These are phyloP conservation scores for Colletotrichum tropicicola DNA, from an alignment of 2,329 filamentous ascomycete species.

Conservation along the genomic window DNA sequence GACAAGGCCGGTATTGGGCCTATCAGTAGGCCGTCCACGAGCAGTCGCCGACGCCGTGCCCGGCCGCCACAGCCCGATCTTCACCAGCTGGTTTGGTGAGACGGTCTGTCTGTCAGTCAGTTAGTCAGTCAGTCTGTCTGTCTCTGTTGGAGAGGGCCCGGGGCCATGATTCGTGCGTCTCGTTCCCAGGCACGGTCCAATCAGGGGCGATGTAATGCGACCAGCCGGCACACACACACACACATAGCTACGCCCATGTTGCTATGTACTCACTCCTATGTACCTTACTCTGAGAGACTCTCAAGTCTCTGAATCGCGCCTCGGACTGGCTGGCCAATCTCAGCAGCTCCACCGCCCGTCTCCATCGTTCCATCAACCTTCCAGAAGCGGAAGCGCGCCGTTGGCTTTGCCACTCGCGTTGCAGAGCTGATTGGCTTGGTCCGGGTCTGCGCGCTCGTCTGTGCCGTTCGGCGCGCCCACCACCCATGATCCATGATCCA, in stretches of 20 bases:
- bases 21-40: slow-evolving; percentile 11
- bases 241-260: neutral
- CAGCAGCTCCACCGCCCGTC: slow-evolving; percentile 13
- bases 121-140: neutral
- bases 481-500: too few species aligned
- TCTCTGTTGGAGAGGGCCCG: too few species aligned
- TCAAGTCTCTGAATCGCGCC: neutral
- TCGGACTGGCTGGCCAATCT: slow-evolving; percentile 19
- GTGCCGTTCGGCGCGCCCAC: slow-evolving; percentile 8
- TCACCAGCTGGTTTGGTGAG: too few species aligned
- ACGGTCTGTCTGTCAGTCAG: too few species aligned
- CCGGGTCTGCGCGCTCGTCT: slow-evolving; percentile 3
- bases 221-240: neutral
- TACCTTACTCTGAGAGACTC: neutral
- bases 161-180: slow-evolving; percentile 26
- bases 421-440: slow-evolving; percentile 20
- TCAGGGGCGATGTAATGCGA: slow-evolving; percentile 4
- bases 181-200: neutral
- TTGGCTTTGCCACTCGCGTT: slow-evolving; percentile 30
- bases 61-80: neutral
- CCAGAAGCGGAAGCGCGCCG: slow-evolving; percentile 36
- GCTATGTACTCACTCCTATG: neutral
- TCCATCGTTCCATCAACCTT: slow-evolving; percentile 37
- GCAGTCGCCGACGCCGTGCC: neutral
- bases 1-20: slow-evolving; percentile 14